phyloP scores from a whole-genome alignment of 176 grass and related monocot species.

The Ensete ventricosum region DNA sequence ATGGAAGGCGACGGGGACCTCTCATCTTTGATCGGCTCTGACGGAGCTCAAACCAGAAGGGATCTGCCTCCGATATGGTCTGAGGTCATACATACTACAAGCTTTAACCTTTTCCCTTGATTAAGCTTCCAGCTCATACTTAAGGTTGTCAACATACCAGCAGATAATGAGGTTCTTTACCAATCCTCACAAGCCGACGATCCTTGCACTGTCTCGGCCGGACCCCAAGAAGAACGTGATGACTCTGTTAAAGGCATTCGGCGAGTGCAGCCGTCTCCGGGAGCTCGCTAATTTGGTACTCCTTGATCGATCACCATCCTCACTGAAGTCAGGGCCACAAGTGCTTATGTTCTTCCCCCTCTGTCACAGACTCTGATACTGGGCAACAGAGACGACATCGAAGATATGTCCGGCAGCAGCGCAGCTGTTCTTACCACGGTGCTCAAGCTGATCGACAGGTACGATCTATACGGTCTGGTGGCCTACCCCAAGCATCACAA shows the following conservation, averaged over 20 bases:
- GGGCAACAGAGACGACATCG: conserved; percentile 92
- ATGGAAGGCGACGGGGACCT: conserved; percentile 54
- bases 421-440: conserved; percentile 54
- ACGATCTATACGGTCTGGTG: conserved; percentile 88
- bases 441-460: conserved; percentile 77
- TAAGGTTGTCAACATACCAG: neutral
- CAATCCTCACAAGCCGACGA: conserved; percentile 95
- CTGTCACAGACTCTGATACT: conserved; percentile 65
- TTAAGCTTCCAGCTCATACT: neutral
- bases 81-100: conserved; percentile 33
- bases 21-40: conserved; percentile 34
- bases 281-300: conserved; percentile 81
- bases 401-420: conserved; percentile 65
- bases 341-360: neutral
- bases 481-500: conserved; percentile 96
- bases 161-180: conserved; percentile 83
- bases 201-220: conserved; percentile 76
- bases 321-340: neutral
- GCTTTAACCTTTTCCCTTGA: neutral
- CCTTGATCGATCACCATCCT: neutral
- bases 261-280: conserved; percentile 61
- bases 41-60: conserved; percentile 42
- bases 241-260: conserved; percentile 91
- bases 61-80: conserved; percentile 85
- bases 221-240: conserved; percentile 97